Conservation (phyloP, 1,139 yeast species). For the Groenewaldozyma sp. region DNA sequence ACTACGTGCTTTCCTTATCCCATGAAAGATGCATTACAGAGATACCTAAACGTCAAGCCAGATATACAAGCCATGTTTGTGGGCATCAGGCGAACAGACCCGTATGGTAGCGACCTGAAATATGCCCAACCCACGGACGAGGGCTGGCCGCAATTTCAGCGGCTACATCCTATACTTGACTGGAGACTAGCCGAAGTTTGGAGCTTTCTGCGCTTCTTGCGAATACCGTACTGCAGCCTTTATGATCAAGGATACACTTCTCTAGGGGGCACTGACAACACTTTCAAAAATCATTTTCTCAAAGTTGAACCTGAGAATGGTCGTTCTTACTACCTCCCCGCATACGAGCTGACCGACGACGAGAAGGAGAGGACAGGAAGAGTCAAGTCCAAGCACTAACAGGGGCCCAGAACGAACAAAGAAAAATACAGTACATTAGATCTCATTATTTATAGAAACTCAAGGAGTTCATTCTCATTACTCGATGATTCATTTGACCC, state of each 20-base stretch:
- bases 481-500: not conserved
- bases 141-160: constrained; percentile 76
- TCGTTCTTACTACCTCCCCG: constrained; percentile 41
- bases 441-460: not conserved
- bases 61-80: constrained; percentile 57
- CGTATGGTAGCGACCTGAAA: constrained; percentile 49
- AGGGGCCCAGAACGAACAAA: too few species aligned
- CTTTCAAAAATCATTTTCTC: constrained; percentile 51
- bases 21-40: constrained; percentile 56
- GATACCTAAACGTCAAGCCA: constrained; percentile 42
- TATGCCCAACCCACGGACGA: constrained; percentile 64
- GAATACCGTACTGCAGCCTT: constrained; percentile 53
- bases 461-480: too few species aligned
- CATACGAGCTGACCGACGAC: constrained; percentile 52
- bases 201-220: constrained; percentile 47
- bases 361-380: constrained; percentile 53
- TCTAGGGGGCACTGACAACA: constrained; percentile 62
- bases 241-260: constrained; percentile 79
- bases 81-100: constrained; percentile 77
- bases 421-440: not conserved
- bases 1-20: constrained; percentile 30
- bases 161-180: constrained; percentile 74
- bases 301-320: constrained; percentile 20
- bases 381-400: not conserved
- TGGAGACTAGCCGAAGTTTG: constrained; percentile 77